Base-by-base conservation (phyloP, 176 grass and related monocot species). In the Lolium perenne region DNA sequence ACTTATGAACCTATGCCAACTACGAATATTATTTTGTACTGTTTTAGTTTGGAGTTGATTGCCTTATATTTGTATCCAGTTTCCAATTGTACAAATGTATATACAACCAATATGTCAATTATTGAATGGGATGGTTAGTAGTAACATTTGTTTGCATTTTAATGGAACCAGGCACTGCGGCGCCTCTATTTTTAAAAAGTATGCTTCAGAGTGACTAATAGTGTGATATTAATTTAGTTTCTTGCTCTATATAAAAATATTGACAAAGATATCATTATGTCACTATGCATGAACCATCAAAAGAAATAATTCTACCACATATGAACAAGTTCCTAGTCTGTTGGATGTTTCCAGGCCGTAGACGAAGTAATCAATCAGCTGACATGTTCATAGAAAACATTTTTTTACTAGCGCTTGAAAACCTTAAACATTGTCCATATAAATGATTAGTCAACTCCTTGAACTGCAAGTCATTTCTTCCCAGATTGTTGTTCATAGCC, bases 381-480 rank as follows among this genome's bases (percentile, higher is more conserved):
- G 32, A 67, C 9, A 66, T 67, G 29, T n/a, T 20, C 9, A 20
- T 57, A 38, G 10, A 55, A 17, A 80, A 25, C 5, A 85, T 9
- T 8, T 66, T 47, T 29, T 43, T 68, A 77, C 15, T 46, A n/a
- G 22, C 10, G 22, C 15, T 74, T 18, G 10, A 6, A 79, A 46
- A n/a, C 46, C 13, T 79, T 75, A 75, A 76, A 55, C 49, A 76
- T 59, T 15, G 32, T 35, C 7, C 29, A 61, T 54, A 82, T 38
- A 43, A 45, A 48, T n/a, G 25, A 32, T 17, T 0, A 76, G 38
- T 57, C 38, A 68, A 77, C 10, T 16, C 17, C 16, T 55, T 80
- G 4, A 80, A 47, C 74, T 57, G 35, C 1, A 12, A 23, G 16
- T 16, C 7, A 71, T 59, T 72, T 74, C 17, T 66, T 23, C 65